Percentiles rank a stretch among this genome's conserved stretches.
Evolutionary conservation across 2,329 filamentous ascomycete genomes (phyloP).

Genomic region (Hypoxylon sp.): DNA sequence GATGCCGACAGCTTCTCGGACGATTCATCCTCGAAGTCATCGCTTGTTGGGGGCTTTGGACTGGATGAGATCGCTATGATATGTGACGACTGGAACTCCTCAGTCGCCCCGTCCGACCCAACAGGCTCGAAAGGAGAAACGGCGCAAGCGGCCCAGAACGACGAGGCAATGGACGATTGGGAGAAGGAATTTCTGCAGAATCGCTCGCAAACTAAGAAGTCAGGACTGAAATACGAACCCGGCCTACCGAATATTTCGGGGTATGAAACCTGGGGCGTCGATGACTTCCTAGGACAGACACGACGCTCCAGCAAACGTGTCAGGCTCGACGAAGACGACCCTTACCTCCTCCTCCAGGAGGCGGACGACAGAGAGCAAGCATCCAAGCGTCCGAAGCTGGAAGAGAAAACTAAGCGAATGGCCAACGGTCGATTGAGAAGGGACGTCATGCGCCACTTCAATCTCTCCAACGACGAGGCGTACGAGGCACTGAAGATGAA

Average conservation of each 20-base stretch:
- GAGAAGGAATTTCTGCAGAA: slow-evolving; percentile 62
- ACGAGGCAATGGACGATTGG: slow-evolving; percentile 68
- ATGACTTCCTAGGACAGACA: slow-evolving; percentile 80
- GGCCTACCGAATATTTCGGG: slow-evolving; percentile 65
- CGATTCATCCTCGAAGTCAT: slow-evolving; percentile 62
- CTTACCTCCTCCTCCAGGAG: slow-evolving; percentile 79
- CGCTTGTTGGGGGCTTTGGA: slow-evolving; percentile 76
- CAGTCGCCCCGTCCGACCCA: slow-evolving; percentile 54
- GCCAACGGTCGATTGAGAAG: slow-evolving; percentile 74
- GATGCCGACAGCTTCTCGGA: slow-evolving; percentile 51
- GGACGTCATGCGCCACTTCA: slow-evolving; percentile 83
- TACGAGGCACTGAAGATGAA: slow-evolving; percentile 97
- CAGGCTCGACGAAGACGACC: slow-evolving; percentile 86
- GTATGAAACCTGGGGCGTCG: slow-evolving; percentile 74
- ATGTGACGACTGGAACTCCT: slow-evolving; percentile 83
- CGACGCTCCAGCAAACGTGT: slow-evolving; percentile 79
- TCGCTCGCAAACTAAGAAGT: slow-evolving; percentile 68
- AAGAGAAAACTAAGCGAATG: slow-evolving; percentile 69
- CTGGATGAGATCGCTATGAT: slow-evolving; percentile 84
- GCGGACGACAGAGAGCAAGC: slow-evolving; percentile 71
- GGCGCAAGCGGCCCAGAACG: slow-evolving; percentile 48
- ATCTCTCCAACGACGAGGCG: slow-evolving; percentile 94
- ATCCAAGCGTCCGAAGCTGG: slow-evolving; percentile 64
- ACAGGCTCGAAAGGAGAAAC: slow-evolving; percentile 34
- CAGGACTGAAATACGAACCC: slow-evolving; percentile 65